Evolutionary conservation across 495 filamentous ascomycete genomes (phyloP).

Genomic region (Penicillium argentinense): DNA sequence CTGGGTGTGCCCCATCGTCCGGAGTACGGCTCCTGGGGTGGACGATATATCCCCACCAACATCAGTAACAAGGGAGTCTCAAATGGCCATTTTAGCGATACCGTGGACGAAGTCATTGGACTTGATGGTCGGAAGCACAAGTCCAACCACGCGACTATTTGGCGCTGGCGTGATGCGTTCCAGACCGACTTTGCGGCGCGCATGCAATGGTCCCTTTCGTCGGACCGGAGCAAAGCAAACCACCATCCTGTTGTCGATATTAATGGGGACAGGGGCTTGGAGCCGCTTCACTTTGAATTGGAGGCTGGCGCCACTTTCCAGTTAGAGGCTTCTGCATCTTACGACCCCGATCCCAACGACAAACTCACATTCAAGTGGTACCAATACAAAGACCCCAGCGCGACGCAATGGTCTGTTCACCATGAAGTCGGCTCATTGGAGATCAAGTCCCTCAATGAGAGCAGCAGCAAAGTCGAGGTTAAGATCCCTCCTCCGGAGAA

Average conservation of each 20-base stretch:
- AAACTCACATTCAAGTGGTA: conserved; percentile 45
- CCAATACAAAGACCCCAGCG: conserved; percentile 45
- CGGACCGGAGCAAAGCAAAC: conserved; percentile 29
- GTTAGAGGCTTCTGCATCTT: conserved; percentile 42
- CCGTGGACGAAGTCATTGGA: conserved; percentile 40
- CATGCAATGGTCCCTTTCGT: conserved; percentile 46
- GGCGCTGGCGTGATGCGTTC: conserved; percentile 49
- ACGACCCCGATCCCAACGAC: conserved; percentile 41
- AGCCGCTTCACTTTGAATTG: conserved; percentile 32
- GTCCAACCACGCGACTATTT: conserved; percentile 49
- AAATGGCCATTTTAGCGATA: conserved; percentile 40
- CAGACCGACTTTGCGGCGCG: conserved; percentile 52
- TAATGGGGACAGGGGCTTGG: conserved; percentile 32
- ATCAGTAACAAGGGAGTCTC: conserved; percentile 3
- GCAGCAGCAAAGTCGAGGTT: conserved; percentile 28
- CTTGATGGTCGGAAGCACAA: conserved; percentile 33
- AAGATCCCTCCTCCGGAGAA: conserved; percentile 33
- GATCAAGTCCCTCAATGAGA: conserved; percentile 25
- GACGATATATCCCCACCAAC: conserved; percentile 32
- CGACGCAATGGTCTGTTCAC: conserved; percentile 39
- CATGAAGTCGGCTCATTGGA: conserved; percentile 36
- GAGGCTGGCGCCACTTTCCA: conserved; percentile 34
- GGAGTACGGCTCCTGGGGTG: conserved; percentile 49
- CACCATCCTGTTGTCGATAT: conserved; percentile 44
- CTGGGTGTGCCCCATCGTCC: conserved; percentile 44